A percentile compares a stretch with the other conserved stretches of the same genome.
Conservation (phyloP, 345 rosid species). For the Balakata baccata region DNA sequence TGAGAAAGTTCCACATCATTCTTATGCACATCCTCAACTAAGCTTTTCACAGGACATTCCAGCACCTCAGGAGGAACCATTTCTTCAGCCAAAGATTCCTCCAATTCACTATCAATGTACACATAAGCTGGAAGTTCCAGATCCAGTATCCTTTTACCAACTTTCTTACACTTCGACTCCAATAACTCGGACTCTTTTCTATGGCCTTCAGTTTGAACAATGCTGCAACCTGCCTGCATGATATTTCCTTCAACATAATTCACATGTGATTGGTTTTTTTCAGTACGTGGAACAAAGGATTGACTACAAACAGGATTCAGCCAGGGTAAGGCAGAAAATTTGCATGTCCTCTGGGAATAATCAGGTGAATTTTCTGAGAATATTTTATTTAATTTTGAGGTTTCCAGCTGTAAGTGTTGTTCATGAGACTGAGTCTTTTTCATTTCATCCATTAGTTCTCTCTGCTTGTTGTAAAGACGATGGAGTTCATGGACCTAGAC, state of each 20-base stretch:
- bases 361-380: conserved; percentile 17
- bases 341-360: conserved; percentile 9
- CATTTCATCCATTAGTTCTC: conserved; percentile 51
- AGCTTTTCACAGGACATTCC: conserved; percentile 17
- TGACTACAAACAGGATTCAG: conserved; percentile 23
- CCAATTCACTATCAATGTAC: conserved; percentile 36
- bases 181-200: conserved; percentile 16
- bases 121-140: conserved; percentile 48
- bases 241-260: conserved; percentile 15
- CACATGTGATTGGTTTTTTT: conserved; percentile 15
- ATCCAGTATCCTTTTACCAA: conserved; percentile 51
- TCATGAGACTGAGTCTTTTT: conserved; percentile 19
- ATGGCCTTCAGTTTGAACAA: conserved; percentile 13
- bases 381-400: conserved; percentile 23
- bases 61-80: conserved; percentile 14
- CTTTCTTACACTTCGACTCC: conserved; percentile 31
- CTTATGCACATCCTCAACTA: conserved; percentile 21
- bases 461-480: conserved; percentile 52
- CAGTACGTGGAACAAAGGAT: conserved; percentile 26
- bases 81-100: conserved; percentile 22
- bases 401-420: conserved; percentile 19
- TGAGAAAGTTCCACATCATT: conserved; percentile 9
- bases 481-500: conserved; percentile 58
- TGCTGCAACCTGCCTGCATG: conserved; percentile 4
- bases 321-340: conserved; percentile 15